Evolutionary conservation across 257 asterid genomes (phyloP), one percentile per base, ranked within the genome.

Genomic region (Forsythia viridissima): DNA sequence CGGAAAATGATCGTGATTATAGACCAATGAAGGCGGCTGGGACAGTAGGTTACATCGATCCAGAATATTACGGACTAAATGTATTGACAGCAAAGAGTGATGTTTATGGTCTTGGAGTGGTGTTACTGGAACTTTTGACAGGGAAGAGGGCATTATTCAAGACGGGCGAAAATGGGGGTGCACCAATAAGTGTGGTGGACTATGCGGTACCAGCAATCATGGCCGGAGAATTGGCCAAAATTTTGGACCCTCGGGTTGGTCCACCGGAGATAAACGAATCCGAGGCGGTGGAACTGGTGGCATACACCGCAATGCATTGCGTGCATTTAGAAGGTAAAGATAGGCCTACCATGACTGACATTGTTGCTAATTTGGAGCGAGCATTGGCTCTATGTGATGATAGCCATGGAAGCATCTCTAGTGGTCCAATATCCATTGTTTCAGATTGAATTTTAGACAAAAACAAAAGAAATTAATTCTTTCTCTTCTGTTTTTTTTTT

Each of bases 271-370:
- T 75, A 24, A 85, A 78, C 4, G 97, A 91, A 74, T 86, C 86
- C 24, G 97, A 93, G 88, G 93, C 95, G 44, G 96, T 93, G 75
- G 98, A 93, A 44, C 79, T 91, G 91, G 89, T 93, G 89, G 97
- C 92, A 0, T 91, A 91, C 82, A 93, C 94, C 1, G 98, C 96
- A 12, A 84, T 90, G 96, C 98, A 90, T 74, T 91, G 95, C 72
- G 98, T 91, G 87, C 91, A 89, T 88, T 85, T 91, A 88, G 98
- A 93, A 79, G 93, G 98, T 68, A 93, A 80, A 84, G 97, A 93
- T 70, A 86, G 98, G 86, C 98, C 98, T 8, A 89, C 86, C 12
- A 93, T 93, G 87, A 81, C 78, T 66, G 98, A 93, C 71, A 83
- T 90, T 68, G 98, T 93, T 15, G 85, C 95, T 79, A 93, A 93